Percentiles rank a stretch among this genome's conserved stretches.
These are phyloP conservation scores for Waltergamsia citrina DNA, from an alignment of 2,329 filamentous ascomycete genomes.

Conservation along the genomic window DNA sequence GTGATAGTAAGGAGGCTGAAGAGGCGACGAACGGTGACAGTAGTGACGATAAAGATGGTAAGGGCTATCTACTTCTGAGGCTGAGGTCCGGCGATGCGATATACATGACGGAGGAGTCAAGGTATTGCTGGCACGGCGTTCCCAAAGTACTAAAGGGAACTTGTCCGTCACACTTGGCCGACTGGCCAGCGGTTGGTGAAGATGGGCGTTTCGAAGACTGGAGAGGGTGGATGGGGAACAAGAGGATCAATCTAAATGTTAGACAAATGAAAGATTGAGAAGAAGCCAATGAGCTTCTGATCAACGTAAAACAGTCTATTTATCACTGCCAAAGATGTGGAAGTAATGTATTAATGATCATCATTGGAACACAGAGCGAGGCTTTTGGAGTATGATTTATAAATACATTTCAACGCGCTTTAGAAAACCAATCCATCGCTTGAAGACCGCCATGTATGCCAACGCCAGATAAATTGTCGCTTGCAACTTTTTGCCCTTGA, in stretches of 20 bases:
- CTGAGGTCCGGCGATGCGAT: slow-evolving; percentile 81
- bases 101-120: slow-evolving; percentile 73
- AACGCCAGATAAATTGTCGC: too few relatives aligned
- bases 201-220: slow-evolving; percentile 53
- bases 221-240: slow-evolving; percentile 80
- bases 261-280: slow-evolving; percentile 65
- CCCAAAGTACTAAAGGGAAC: slow-evolving; percentile 74
- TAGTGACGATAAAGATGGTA: slow-evolving; percentile 16
- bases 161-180: slow-evolving; percentile 63
- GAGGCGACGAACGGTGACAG: neutral
- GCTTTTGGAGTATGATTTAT: neutral
- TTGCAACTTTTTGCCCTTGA: neutral
- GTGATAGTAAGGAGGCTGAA: slow-evolving; percentile 7
- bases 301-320: too few relatives aligned
- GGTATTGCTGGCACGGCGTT: slow-evolving; percentile 93
- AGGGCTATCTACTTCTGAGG: slow-evolving; percentile 49
- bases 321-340: too few relatives aligned
- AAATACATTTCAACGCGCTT: neutral
- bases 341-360: neutral
- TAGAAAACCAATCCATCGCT: too few relatives aligned
- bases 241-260: slow-evolving; percentile 87
- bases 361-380: neutral
- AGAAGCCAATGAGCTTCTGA: too few relatives aligned
- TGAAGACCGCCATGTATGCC: too few relatives aligned
- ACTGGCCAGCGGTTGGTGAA: slow-evolving; percentile 59